Conservation (phyloP, 192 early-diverging fungal genomes). For the Podila epicladia region DNA sequence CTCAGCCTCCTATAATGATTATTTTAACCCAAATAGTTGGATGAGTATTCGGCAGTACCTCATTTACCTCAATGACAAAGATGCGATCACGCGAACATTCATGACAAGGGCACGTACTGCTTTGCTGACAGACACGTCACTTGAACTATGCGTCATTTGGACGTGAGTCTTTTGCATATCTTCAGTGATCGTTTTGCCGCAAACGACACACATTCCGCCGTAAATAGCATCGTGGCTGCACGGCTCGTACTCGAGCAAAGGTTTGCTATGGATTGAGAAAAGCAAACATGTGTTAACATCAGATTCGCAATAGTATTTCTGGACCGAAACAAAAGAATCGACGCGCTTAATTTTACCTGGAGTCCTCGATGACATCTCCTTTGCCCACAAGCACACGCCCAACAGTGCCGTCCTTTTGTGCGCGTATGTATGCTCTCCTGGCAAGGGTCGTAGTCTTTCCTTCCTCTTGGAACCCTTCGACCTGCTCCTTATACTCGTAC, state of each 20-base stretch:
- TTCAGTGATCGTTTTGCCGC: conserved; percentile 14
- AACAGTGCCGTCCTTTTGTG: conserved; percentile 26
- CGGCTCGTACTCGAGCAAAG: conserved; percentile 23
- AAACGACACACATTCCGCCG: conserved; percentile 26
- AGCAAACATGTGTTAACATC: not conserved
- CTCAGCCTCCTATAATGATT: conserved; percentile 66
- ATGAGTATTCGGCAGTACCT: too few relatives aligned
- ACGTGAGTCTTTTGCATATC: conserved; percentile 15
- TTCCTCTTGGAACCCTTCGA: conserved; percentile 32
- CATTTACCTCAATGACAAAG: too few relatives aligned
- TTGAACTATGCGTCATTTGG: conserved; percentile 45
- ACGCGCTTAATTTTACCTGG: conserved; percentile 10
- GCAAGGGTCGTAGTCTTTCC: conserved; percentile 15
- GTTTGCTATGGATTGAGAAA: conserved; percentile 3
- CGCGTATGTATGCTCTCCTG: conserved; percentile 27
- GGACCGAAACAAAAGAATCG: not conserved
- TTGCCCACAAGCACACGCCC: conserved; percentile 12
- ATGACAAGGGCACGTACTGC: conserved; percentile 7
- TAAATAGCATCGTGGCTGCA: conserved; percentile 42
- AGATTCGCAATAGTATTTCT: not conserved
- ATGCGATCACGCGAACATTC: too few relatives aligned
- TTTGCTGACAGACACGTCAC: conserved; percentile 31
- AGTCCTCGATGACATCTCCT: conserved; percentile 20
- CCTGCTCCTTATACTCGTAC: conserved; percentile 34
- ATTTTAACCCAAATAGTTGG: too few relatives aligned